A percentile compares a stretch with the other conserved stretches of the same genome.
Conservation (phyloP, 2,329 filamentous ascomycete species). For the Nothophoma quercina region DNA sequence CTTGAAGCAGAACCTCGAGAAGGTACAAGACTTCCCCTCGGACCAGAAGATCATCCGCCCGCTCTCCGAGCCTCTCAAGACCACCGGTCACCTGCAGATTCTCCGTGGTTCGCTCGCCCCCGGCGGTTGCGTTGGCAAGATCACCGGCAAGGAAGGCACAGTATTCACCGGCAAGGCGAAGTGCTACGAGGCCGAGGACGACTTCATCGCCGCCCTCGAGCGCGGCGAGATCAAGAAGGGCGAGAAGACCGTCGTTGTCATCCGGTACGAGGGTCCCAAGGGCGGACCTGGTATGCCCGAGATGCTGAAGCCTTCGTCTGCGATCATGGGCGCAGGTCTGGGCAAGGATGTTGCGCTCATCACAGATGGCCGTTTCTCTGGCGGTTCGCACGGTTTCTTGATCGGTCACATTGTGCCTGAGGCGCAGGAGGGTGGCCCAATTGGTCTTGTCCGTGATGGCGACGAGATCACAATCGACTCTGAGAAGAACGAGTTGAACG, state of each 20-base stretch:
- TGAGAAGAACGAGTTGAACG: conserved; percentile 71
- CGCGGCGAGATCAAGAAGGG: conserved; percentile 74
- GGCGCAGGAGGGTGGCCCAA: conserved; percentile 84
- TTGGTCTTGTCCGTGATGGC: conserved; percentile 81
- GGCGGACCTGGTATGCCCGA: conserved; percentile 78
- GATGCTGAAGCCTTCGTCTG: conserved; percentile 75
- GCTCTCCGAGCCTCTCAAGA: conserved; percentile 73
- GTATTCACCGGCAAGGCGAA: conserved; percentile 73
- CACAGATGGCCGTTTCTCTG: conserved; percentile 79
- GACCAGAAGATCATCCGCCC: conserved; percentile 76
- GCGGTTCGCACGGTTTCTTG: conserved; percentile 84
- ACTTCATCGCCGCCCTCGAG: conserved; percentile 73
- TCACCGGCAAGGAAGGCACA: conserved; percentile 77
- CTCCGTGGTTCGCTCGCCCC: conserved; percentile 73
- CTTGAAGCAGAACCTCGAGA: conserved; percentile 59
- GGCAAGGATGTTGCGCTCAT: conserved; percentile 77
- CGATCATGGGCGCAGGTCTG: conserved; percentile 76
- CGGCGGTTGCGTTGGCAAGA: conserved; percentile 75
- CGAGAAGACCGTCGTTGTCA: conserved; percentile 78
- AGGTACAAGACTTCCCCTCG: conserved; percentile 68
- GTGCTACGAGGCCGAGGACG: conserved; percentile 74
- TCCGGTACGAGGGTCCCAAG: conserved; percentile 77
- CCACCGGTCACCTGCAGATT: conserved; percentile 76
- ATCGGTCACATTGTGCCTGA: conserved; percentile 90
- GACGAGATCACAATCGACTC: conserved; percentile 85